Conservation (phyloP, 768 basidiomycete genomes). For the Suillus tomentosus region DNA sequence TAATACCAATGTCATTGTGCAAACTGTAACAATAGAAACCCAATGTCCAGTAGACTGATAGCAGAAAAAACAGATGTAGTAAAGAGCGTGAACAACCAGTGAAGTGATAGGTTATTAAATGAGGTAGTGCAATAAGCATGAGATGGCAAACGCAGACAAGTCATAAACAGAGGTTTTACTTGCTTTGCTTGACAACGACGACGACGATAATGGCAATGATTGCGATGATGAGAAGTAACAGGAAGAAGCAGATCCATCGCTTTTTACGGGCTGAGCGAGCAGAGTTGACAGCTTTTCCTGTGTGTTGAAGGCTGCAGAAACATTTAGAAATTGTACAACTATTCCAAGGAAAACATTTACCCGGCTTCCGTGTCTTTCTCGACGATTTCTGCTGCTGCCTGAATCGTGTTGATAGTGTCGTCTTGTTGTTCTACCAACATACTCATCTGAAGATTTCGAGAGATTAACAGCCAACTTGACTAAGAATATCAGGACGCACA, state of each 20-base stretch:
- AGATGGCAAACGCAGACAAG: slow-evolving; percentile 20
- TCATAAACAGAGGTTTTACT: slow-evolving; percentile 25
- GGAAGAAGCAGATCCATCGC: slow-evolving; percentile 95
- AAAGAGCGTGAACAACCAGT: slow-evolving; percentile 4
- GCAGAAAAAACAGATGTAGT: not conserved
- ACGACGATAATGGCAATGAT: slow-evolving; percentile 66
- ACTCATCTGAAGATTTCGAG: slow-evolving; percentile 66
- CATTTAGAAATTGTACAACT: slow-evolving; percentile 12
- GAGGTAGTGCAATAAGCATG: slow-evolving; percentile 12
- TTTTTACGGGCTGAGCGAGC: slow-evolving; percentile 91
- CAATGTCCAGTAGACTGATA: not conserved
- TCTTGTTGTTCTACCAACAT: slow-evolving; percentile 94
- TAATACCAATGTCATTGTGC: not conserved
- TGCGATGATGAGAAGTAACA: slow-evolving; percentile 64
- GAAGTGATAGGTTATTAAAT: not conserved
- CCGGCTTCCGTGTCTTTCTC: slow-evolving; percentile 86
- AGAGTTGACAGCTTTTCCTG: slow-evolving; percentile 82
- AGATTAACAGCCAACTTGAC: not conserved
- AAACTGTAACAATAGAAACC: not conserved
- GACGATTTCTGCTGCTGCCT: slow-evolving; percentile 70
- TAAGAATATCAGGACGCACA: slow-evolving; percentile 43
- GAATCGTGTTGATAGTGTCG: slow-evolving; percentile 81
- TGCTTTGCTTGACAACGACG: slow-evolving; percentile 52
- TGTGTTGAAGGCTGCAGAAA: slow-evolving; percentile 67
- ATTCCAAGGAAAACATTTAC: slow-evolving; percentile 43